phyloP scores from a whole-genome alignment of 352 stramenopile genomes.

The Pythium coloratum region DNA sequence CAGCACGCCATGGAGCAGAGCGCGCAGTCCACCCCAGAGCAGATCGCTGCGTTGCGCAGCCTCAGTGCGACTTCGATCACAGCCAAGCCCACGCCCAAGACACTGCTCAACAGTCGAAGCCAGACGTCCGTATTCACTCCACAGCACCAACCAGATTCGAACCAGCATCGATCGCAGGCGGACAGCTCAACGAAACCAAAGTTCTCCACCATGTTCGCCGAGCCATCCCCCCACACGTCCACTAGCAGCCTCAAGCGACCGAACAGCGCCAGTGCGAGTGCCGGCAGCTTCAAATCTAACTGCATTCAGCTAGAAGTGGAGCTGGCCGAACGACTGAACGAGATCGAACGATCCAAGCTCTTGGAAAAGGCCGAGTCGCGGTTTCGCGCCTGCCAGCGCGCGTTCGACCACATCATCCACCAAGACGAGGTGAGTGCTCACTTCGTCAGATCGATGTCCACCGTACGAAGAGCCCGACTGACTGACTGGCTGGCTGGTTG shows the following conservation, averaged over 20 bases:
- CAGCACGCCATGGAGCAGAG: conserved; percentile 55
- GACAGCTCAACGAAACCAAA: conserved; percentile 5
- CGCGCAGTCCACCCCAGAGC: conserved; percentile 31
- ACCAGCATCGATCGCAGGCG: neutral
- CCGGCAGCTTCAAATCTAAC: conserved; percentile 48
- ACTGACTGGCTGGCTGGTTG: neutral
- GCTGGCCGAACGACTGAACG: conserved; percentile 58
- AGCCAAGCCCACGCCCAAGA: conserved; percentile 28
- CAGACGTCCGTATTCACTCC: neutral
- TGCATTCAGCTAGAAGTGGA: conserved; percentile 64
- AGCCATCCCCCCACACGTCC: neutral
- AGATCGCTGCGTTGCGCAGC: conserved; percentile 42
- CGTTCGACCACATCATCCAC: conserved; percentile 52
- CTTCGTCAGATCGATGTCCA: neutral
- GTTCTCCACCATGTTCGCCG: conserved; percentile 23
- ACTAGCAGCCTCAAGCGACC: conserved; percentile 13
- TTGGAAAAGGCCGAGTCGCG: conserved; percentile 53
- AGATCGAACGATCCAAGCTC: conserved; percentile 67
- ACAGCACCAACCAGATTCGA: neutral
- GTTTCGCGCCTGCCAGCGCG: conserved; percentile 48
- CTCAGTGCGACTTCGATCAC: conserved; percentile 22
- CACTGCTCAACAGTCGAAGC: conserved; percentile 17
- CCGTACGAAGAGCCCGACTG: no score
- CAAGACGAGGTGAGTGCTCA: conserved; percentile 50
- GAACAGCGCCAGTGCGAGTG: conserved; percentile 3